phyloP scores from a whole-genome alignment of 179 eudicot genomes.

The Spinacia oleracea region DNA sequence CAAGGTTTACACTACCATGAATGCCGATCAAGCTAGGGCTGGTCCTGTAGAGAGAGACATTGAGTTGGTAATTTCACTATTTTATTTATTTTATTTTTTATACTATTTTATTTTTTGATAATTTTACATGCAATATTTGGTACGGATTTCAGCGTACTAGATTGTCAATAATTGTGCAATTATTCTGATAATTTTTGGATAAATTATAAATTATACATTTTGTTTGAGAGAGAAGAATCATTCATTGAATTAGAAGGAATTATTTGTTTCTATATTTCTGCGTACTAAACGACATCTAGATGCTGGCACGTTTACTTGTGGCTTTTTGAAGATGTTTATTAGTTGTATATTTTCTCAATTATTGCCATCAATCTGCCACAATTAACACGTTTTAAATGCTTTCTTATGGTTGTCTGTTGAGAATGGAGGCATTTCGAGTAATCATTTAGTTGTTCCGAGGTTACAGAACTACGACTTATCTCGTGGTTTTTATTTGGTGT shows the following conservation, averaged over 20 bases:
- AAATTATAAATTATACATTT: not conserved
- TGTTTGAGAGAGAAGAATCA: not conserved
- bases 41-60: slow-evolving; percentile 39
- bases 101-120: not conserved
- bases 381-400: not conserved
- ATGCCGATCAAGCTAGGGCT: slow-evolving; percentile 34
- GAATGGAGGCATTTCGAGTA: not conserved
- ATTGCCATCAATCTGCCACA: not conserved
- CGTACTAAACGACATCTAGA: not conserved
- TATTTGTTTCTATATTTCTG: slow-evolving; percentile 6
- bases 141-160: slow-evolving; percentile 11
- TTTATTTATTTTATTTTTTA: not conserved
- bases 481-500: not conserved
- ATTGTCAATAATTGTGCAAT: not conserved
- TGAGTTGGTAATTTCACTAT: slow-evolving; percentile 34
- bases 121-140: slow-evolving; percentile 11
- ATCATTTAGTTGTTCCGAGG: not conserved
- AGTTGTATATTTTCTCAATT: not conserved
- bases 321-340: not conserved
- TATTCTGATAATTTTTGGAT: slow-evolving; percentile 3
- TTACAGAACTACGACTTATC: not conserved
- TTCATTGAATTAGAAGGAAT: not conserved
- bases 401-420: not conserved
- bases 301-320: slow-evolving; percentile 18
- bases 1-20: slow-evolving; percentile 23